phyloP scores from a whole-genome alignment of 345 rosid species.

The Sapria himalayana region DNA sequence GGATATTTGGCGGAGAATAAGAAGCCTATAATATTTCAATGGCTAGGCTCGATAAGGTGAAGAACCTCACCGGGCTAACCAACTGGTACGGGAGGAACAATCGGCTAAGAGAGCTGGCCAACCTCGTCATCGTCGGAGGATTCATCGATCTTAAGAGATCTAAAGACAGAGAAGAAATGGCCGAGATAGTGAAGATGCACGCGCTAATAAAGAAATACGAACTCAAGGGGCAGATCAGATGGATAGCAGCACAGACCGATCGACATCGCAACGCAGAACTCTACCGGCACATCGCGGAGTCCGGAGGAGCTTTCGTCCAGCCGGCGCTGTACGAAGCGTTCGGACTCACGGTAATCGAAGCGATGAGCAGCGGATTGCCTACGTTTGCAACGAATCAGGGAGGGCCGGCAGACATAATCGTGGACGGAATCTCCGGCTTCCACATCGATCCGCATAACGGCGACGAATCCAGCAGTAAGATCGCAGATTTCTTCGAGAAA shows the following conservation, averaged over 20 bases:
- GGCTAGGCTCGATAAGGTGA: slow-evolving; percentile 90
- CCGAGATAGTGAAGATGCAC: slow-evolving; percentile 81
- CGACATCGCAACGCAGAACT: slow-evolving; percentile 76
- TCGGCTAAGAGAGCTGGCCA: slow-evolving; percentile 49
- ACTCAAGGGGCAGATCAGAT: slow-evolving; percentile 66
- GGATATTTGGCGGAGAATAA: slow-evolving; percentile 56
- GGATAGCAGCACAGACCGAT: slow-evolving; percentile 90
- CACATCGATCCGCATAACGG: slow-evolving; percentile 76
- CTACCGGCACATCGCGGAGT: slow-evolving; percentile 75
- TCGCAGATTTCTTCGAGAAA: slow-evolving; percentile 61
- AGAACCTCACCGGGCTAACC: slow-evolving; percentile 67
- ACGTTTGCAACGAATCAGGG: slow-evolving; percentile 88
- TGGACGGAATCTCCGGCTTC: slow-evolving; percentile 79
- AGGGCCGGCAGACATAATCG: slow-evolving; percentile 90
- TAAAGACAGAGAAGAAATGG: slow-evolving; percentile 71
- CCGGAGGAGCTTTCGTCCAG: slow-evolving; percentile 79
- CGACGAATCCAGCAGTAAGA: slow-evolving; percentile 41
- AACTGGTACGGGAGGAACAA: slow-evolving; percentile 91
- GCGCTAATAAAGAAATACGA: slow-evolving; percentile 45
- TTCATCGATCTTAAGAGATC: slow-evolving; percentile 61
- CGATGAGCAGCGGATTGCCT: slow-evolving; percentile 91
- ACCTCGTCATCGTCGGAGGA: slow-evolving; percentile 82
- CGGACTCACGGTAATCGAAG: slow-evolving; percentile 86
- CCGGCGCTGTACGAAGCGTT: slow-evolving; percentile 95
- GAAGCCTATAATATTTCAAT: slow-evolving; percentile 87